A percentile compares a stretch with the other conserved stretches of the same genome.
These are phyloP conservation scores for Penicillium soppii DNA, from an alignment of 495 filamentous ascomycete genomes.

Conservation along the genomic window DNA sequence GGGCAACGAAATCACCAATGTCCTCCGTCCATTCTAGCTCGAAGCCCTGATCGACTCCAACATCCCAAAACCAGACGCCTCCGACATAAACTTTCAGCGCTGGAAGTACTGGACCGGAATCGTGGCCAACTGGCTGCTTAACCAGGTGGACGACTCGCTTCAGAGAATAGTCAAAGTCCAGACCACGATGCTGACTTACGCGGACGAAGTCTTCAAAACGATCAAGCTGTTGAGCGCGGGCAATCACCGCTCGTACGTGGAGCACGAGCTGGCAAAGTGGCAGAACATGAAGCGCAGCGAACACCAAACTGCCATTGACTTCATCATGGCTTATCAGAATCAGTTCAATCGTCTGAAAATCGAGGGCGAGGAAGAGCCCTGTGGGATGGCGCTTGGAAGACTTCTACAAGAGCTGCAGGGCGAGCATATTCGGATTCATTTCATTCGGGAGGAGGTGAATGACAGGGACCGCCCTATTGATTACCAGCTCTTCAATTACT, in stretches of 20 bases:
- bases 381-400: neutral
- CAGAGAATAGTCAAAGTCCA: neutral
- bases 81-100: neutral
- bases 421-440: neutral
- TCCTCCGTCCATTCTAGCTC: neutral
- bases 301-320: neutral
- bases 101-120: neutral
- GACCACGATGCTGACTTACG: neutral
- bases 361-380: neutral
- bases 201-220: neutral
- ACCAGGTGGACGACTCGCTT: neutral
- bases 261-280: neutral
- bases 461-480: neutral
- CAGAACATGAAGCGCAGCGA: neutral
- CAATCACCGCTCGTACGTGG: neutral
- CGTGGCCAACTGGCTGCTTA: neutral
- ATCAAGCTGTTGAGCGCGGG: neutral
- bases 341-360: slow-evolving; percentile 2
- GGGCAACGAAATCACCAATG: neutral
- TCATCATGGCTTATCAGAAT: slow-evolving; percentile 2
- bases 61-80: neutral
- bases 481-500: slow-evolving; percentile 1
- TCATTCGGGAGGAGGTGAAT: neutral
- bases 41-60: neutral
- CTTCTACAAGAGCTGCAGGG: neutral